These are phyloP conservation scores for Monosporascus sp. DNA, from an alignment of 2,329 filamentous ascomycete species.

Conservation along the genomic window DNA sequence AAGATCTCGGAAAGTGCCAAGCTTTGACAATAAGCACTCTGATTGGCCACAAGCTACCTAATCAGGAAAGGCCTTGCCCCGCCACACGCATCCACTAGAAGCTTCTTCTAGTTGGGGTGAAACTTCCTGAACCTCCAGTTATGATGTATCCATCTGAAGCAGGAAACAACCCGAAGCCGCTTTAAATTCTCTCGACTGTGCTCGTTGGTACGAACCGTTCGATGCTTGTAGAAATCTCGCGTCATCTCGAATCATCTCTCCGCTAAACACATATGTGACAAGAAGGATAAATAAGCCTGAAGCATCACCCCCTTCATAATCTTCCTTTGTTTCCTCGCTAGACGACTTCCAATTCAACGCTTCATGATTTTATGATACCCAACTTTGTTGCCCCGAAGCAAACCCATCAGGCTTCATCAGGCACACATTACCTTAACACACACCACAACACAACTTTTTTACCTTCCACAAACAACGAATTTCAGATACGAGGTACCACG, in stretches of 20 bases:
- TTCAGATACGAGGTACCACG: constrained; percentile 13
- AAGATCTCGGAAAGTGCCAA: neutral
- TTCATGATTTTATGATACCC: neutral
- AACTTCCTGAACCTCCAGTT: neutral
- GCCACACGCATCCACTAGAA: neutral
- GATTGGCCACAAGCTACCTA: neutral
- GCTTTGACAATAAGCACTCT: neutral
- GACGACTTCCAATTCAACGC: neutral
- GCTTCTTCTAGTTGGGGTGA: neutral
- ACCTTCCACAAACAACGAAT: constrained; percentile 6
- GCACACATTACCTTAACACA: constrained; percentile 5
- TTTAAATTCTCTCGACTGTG: neutral
- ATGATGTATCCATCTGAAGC: neutral
- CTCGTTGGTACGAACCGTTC: neutral
- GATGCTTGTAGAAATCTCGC: neutral
- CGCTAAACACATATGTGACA: neutral
- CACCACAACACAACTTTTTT: constrained; percentile 7
- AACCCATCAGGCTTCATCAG: constrained; percentile 4
- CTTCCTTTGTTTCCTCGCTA: neutral
- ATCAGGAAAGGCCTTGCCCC: neutral
- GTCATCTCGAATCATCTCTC: neutral
- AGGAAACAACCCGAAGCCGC: neutral
- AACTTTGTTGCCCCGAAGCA: neutral
- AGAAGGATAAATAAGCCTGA: neutral
- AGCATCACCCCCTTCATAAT: neutral